Conservation (phyloP, 176 grass and related monocot species). For the Carex parvula region DNA sequence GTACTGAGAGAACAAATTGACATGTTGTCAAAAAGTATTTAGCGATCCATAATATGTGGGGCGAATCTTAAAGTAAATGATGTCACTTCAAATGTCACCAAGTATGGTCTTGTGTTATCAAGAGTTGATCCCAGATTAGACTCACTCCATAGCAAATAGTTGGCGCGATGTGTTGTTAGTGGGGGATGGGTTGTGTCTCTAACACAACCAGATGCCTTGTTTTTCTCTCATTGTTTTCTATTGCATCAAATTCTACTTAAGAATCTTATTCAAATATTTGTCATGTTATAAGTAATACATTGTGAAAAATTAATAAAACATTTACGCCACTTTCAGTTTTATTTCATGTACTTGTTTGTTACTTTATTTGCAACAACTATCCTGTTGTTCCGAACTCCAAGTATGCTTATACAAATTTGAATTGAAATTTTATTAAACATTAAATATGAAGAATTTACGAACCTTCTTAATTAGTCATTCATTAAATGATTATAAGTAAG, state of each 20-base stretch:
- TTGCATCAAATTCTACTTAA: neutral
- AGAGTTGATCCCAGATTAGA: neutral
- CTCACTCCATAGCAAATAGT: conserved; percentile 5
- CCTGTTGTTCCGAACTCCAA: neutral
- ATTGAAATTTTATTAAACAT: too few species aligned
- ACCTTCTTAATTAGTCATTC: too few species aligned
- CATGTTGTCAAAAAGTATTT: neutral
- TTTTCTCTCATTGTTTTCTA: neutral
- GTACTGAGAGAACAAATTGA: conserved; percentile 1
- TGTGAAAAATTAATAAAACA: too few species aligned
- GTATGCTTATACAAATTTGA: too few species aligned
- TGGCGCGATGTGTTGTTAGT: neutral
- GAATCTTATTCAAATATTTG: neutral
- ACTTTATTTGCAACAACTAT: neutral
- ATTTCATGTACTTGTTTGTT: neutral
- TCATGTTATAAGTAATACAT: neutral
- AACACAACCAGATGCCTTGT: neutral
- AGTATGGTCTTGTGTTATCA: neutral
- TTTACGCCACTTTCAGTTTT: too few species aligned
- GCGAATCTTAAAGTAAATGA: conserved; percentile 12
- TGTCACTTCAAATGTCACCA: conserved; percentile 9
- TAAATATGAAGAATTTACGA: too few species aligned
- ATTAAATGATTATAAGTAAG: too few species aligned
- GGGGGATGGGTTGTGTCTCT: neutral
- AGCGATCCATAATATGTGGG: neutral